These are phyloP conservation scores for Fusarium metavorans DNA, from an alignment of 2,329 filamentous ascomycete genomes.

Conservation along the genomic window DNA sequence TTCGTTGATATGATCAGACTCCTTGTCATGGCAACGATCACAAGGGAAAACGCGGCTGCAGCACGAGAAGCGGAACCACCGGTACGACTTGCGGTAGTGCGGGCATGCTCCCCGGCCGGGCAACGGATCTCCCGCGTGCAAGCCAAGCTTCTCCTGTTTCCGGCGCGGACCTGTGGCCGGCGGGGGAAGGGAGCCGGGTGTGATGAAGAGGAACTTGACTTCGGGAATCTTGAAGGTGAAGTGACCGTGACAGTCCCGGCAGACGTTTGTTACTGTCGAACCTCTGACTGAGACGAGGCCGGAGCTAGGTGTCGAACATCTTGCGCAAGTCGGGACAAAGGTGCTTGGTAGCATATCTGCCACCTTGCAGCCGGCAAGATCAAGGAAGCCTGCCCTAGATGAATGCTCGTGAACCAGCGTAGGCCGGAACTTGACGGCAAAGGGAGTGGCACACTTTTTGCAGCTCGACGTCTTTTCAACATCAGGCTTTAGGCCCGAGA, in stretches of 20 bases:
- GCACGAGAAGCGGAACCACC: conserved; percentile 76
- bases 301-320: conserved; percentile 77
- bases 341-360: conserved; percentile 83
- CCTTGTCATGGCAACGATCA: conserved; percentile 80
- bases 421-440: conserved; percentile 69
- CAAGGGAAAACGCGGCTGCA: conserved; percentile 70
- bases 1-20: conserved; percentile 79
- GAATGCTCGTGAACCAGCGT: conserved; percentile 81
- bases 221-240: conserved; percentile 85
- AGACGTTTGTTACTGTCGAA: conserved; percentile 79
- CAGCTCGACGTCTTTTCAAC: conserved; percentile 65
- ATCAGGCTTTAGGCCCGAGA: conserved; percentile 73
- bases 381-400: conserved; percentile 81
- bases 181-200: conserved; percentile 61
- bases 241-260: conserved; percentile 81
- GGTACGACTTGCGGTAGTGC: conserved; percentile 70
- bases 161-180: conserved; percentile 57
- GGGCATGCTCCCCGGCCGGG: conserved; percentile 65
- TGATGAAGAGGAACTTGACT: conserved; percentile 81
- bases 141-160: conserved; percentile 65
- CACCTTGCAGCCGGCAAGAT: conserved; percentile 79
- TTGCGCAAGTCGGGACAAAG: conserved; percentile 82
- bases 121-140: conserved; percentile 68
- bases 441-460: conserved; percentile 67
- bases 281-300: conserved; percentile 80